Conservation (phyloP, 1,139 yeast species). For the Zygosaccharomyces pseudobailii region DNA sequence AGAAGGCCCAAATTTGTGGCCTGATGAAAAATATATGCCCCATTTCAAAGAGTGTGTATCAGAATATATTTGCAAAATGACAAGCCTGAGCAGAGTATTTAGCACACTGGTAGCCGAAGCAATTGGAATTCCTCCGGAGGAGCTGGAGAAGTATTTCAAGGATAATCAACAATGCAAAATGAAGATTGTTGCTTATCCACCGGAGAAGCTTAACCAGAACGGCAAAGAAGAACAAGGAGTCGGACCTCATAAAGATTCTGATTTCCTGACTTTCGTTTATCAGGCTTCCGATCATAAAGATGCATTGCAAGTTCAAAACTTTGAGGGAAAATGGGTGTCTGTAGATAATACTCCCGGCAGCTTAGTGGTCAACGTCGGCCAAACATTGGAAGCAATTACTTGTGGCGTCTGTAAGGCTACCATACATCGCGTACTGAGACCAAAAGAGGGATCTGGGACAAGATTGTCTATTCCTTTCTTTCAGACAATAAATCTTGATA, state of each 20-base stretch:
- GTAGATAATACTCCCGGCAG: slow-evolving; percentile 43
- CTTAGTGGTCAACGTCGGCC: slow-evolving; percentile 53
- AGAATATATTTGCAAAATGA: slow-evolving; percentile 46
- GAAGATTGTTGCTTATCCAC: slow-evolving; percentile 52
- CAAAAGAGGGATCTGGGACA: slow-evolving; percentile 49
- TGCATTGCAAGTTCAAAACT: slow-evolving; percentile 60
- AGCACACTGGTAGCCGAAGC: slow-evolving; percentile 51
- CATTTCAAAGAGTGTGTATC: slow-evolving; percentile 45
- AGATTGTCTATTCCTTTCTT: slow-evolving; percentile 52
- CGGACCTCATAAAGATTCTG: slow-evolving; percentile 72
- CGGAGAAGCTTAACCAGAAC: slow-evolving; percentile 25
- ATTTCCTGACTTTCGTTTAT: slow-evolving; percentile 54
- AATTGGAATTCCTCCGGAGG: slow-evolving; percentile 43
- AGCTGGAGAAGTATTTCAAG: slow-evolving; percentile 48
- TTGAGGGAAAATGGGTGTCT: slow-evolving; percentile 59
- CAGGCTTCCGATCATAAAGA: slow-evolving; percentile 50
- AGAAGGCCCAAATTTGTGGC: slow-evolving; percentile 66
- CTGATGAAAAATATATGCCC: slow-evolving; percentile 46
- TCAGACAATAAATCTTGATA: slow-evolving; percentile 48
- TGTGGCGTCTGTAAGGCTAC: slow-evolving; percentile 62
- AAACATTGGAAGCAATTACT: slow-evolving; percentile 50
- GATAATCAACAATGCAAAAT: slow-evolving; percentile 50
- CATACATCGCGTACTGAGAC: slow-evolving; percentile 58
- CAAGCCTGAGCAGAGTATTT: slow-evolving; percentile 41
- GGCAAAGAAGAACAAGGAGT: slow-evolving; percentile 46